These are phyloP conservation scores for Grifola frondosa DNA, from an alignment of 1,284 basidiomycete species.

Conservation along the genomic window DNA sequence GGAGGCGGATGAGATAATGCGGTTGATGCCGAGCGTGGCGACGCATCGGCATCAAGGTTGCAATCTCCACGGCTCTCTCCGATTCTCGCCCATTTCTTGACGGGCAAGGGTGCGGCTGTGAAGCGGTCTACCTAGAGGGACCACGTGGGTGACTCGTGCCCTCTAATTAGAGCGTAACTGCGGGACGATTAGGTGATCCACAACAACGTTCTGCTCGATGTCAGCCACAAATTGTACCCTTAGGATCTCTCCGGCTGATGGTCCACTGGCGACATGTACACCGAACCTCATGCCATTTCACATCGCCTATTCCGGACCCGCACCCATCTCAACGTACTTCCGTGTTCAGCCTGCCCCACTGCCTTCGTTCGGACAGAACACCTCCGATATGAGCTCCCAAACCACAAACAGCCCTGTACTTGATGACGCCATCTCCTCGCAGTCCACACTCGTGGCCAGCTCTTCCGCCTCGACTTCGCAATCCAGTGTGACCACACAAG, in stretches of 20 bases:
- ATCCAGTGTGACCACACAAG: background rate
- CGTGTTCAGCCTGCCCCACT: conserved; percentile 46
- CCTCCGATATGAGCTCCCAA: too few relatives aligned
- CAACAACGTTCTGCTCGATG: too few relatives aligned
- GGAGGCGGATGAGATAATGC: too few relatives aligned
- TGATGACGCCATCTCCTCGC: conserved; percentile 7
- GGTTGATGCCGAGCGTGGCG: too few relatives aligned
- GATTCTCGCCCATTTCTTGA: too few relatives aligned
- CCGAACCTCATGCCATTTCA: conserved; percentile 82
- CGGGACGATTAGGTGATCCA: too few relatives aligned
- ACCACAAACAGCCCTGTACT: background rate
- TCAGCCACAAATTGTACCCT: background rate
- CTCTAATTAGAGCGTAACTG: too few relatives aligned
- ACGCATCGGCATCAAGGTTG: too few relatives aligned
- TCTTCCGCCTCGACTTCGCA: conserved; percentile 10
- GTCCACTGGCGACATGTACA: conserved; percentile 33
- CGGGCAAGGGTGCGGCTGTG: too few relatives aligned
- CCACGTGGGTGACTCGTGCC: too few relatives aligned
- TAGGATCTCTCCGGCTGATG: conserved; percentile 10
- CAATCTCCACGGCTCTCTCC: too few relatives aligned
- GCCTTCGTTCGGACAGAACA: conserved; percentile 32
- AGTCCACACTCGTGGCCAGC: conserved; percentile 15
- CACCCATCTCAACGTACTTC: conserved; percentile 73
- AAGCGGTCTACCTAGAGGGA: too few relatives aligned
- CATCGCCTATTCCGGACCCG: conserved; percentile 67